Percentiles rank a stretch among this genome's conserved stretches.
These are phyloP conservation scores for Epichloe brachyelytri DNA, from an alignment of 2,329 filamentous ascomycete genomes.

Conservation along the genomic window DNA sequence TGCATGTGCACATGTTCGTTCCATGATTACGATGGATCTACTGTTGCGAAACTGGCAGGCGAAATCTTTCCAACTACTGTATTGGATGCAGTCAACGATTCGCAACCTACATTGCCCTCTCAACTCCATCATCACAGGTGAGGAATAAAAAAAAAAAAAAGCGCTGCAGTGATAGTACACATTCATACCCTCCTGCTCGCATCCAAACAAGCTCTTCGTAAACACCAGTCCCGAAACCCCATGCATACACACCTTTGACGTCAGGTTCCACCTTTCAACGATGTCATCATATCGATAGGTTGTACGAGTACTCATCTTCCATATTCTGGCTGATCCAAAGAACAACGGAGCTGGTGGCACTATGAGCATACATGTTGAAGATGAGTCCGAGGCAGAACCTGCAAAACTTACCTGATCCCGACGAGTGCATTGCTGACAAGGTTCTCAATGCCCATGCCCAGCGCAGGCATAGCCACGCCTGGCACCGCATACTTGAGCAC, in stretches of 20 bases:
- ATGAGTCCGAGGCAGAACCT: background rate
- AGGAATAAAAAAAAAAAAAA: background rate
- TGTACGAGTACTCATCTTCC: constrained; percentile 61
- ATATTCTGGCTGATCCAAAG: constrained; percentile 61
- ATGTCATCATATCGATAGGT: constrained; percentile 36
- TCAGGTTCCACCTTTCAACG: too few species aligned
- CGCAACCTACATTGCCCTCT: too few species aligned
- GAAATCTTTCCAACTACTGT: too few species aligned
- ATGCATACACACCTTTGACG: background rate
- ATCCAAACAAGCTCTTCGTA: background rate
- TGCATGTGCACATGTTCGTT: too few species aligned
- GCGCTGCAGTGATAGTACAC: background rate
- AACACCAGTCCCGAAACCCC: background rate
- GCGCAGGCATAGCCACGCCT: constrained; percentile 43
- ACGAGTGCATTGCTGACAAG: constrained; percentile 52
- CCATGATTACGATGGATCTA: too few species aligned
- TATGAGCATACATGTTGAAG: constrained; percentile 8
- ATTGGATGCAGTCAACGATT: too few species aligned
- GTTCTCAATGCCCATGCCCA: constrained; percentile 53
- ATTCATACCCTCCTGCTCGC: background rate
- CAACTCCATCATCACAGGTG: too few species aligned
- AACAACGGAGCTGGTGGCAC: constrained; percentile 38
- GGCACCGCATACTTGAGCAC: constrained; percentile 52
- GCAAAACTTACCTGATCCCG: constrained; percentile 38
- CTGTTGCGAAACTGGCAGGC: too few species aligned